A percentile compares a stretch with the other conserved stretches of the same genome.
Conservation (phyloP, 2,329 filamentous ascomycete genomes). For the Karstenula rhodostoma region DNA sequence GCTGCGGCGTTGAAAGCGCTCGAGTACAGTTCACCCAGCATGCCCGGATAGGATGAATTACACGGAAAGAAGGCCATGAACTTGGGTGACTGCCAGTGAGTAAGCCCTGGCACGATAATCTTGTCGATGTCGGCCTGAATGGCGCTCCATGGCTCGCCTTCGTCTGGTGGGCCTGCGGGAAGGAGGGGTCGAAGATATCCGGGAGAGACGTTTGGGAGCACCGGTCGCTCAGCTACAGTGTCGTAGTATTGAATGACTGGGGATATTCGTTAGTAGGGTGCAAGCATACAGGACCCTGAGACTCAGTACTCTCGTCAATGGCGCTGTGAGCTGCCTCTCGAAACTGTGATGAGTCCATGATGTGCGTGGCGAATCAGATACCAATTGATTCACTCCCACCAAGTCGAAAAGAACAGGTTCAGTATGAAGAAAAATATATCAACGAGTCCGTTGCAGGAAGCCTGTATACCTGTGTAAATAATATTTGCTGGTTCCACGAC, state of each 20-base stretch:
- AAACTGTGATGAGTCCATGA: conserved; percentile 83
- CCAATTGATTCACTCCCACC: neutral
- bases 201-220: conserved; percentile 80
- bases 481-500: neutral
- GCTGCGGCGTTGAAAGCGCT: conserved; percentile 87
- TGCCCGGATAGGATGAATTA: conserved; percentile 79
- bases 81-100: conserved; percentile 90
- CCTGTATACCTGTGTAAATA: neutral
- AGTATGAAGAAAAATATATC: neutral
- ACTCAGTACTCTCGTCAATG: conserved; percentile 76
- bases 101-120: conserved; percentile 90
- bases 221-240: conserved; percentile 72
- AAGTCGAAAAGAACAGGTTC: neutral
- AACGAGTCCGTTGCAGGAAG: neutral
- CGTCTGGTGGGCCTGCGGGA: conserved; percentile 69
- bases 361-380: neutral
- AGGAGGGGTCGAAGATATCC: conserved; percentile 86
- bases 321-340: conserved; percentile 77
- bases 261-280: conserved; percentile 6
- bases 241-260: conserved; percentile 86
- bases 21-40: conserved; percentile 92
- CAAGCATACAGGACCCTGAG: neutral
- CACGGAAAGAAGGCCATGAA: conserved; percentile 98
- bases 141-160: conserved; percentile 75
- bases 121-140: conserved; percentile 85